Base-by-base conservation (phyloP, 768 basidiomycete species). In the Suillus bovinus region DNA sequence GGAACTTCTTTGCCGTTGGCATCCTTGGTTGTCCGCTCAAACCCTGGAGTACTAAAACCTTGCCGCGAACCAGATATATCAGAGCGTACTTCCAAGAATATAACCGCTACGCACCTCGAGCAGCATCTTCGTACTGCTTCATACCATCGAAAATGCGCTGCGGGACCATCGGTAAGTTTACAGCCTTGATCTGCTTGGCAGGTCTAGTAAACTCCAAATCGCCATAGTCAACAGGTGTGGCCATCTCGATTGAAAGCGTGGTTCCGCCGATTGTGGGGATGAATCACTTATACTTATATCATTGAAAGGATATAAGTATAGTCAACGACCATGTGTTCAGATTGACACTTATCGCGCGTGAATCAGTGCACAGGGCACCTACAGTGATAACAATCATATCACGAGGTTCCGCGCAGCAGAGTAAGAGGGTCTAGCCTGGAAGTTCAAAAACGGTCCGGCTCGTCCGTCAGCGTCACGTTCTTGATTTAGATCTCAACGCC, bases 41-140 rank as follows among this genome's bases (percentile, higher is more conserved):
- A 77, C 13, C 68, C 76, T 36, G 47, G 27, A 56, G 72, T 13
- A 46, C 16, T 61, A 36, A 77, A 76, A 5, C 75, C 74, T 76
- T 39, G 29, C n/a, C n/a, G n/a, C 10, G 2, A 59, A 57, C 24
- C 24, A 33, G 52, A 58, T 47, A 31, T 58, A 33, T 17, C 20
- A 58, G 20, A 27, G 4, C 33, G 11, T 2, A 7, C n/a, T 33
- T 47, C 14, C 31, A 36, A 42, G 36, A 46, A 13, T 36, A 44
- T 17, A 24, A 54, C 27, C 14, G 2, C 54, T 1, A 58, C 62
- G 22, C 56, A 70, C 78, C 77, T 66, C 77, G 70, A 53, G 70
- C 69, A 14, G 78, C 74, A 44, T 79, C 76, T 68, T 81, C 75
- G 42, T 81, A 80, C 49, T 70, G 69, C 55, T 69, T 72, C 74